Percentiles rank a stretch among this genome's conserved stretches.
Evolutionary conservation across 768 basidiomycete species (phyloP).

Genomic region (Phanerodontia chrysosporium): DNA sequence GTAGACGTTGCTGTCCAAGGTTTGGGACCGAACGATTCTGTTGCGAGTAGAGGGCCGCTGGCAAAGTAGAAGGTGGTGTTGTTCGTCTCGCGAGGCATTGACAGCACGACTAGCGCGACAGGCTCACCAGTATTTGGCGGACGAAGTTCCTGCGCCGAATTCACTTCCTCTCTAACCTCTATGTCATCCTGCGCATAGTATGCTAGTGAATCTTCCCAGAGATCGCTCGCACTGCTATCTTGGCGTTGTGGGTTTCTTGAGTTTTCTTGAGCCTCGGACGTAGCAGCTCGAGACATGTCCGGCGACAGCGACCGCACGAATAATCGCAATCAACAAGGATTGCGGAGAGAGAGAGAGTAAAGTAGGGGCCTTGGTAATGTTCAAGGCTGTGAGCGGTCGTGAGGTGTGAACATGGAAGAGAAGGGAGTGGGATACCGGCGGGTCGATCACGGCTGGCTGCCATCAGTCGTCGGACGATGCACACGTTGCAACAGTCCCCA

Average conservation of each 20-base stretch:
- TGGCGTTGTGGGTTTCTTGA: not conserved
- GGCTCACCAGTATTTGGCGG: constrained; percentile 11
- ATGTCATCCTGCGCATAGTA: constrained; percentile 11
- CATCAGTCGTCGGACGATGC: not conserved
- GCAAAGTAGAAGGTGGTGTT: not conserved
- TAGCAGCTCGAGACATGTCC: not conserved
- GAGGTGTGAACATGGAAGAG: not conserved
- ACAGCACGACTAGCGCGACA: not conserved
- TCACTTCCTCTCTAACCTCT: not conserved
- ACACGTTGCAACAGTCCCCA: not conserved
- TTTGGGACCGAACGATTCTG: constrained; percentile 46
- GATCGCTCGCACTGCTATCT: constrained; percentile 1
- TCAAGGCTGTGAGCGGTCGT: not conserved
- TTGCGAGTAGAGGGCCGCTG: constrained; percentile 11
- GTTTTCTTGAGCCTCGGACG: not conserved
- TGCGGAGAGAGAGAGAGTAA: not conserved
- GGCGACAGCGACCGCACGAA: not conserved
- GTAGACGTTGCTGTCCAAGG: constrained; percentile 34
- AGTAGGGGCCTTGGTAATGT: not conserved
- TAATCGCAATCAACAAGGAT: not conserved
- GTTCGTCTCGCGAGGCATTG: not conserved
- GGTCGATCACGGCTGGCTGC: constrained; percentile 1
- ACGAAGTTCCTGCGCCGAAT: not conserved
- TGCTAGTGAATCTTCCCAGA: constrained; percentile 6
- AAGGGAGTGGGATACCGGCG: not conserved